Percentiles rank a stretch among this genome's conserved stretches.
phyloP scores from a whole-genome alignment of 345 rosid genomes.

The Nasturtium officinale region DNA sequence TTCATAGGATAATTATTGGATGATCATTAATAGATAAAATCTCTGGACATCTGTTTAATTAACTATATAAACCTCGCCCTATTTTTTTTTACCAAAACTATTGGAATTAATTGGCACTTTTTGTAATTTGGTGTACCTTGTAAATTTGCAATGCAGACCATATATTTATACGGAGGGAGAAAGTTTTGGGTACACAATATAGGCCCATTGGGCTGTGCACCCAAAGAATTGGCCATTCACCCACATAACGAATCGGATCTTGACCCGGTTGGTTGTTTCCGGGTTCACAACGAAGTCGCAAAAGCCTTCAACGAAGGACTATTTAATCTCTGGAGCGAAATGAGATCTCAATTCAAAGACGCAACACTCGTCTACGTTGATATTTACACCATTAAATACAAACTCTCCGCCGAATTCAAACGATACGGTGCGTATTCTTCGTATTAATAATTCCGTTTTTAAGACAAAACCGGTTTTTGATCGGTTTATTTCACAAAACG shows the following conservation, averaged over 20 bases:
- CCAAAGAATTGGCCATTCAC: conserved; percentile 50
- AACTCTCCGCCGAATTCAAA: conserved; percentile 49
- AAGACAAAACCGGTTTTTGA: conserved; percentile 5
- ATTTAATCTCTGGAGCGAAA: conserved; percentile 44
- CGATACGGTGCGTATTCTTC: conserved; percentile 44
- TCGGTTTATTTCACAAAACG: background rate
- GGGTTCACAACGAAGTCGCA: conserved; percentile 57
- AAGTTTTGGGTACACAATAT: conserved; percentile 74
- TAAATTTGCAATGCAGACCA: conserved; percentile 42
- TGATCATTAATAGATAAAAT: background rate
- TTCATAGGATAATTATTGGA: background rate
- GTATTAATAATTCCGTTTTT: background rate
- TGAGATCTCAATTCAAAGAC: conserved; percentile 46
- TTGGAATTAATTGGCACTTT: too few relatives aligned
- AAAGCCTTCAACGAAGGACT: conserved; percentile 54
- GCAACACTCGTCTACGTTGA: conserved; percentile 61
- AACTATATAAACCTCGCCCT: background rate
- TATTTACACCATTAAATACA: conserved; percentile 56
- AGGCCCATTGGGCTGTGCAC: conserved; percentile 75
- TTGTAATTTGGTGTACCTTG: background rate
- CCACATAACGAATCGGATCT: conserved; percentile 44
- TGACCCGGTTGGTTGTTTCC: conserved; percentile 63
- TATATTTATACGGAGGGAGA: conserved; percentile 58
- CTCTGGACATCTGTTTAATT: too few relatives aligned
- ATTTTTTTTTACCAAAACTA: too few relatives aligned